phyloP scores from a whole-genome alignment of 495 filamentous ascomycete species.

The Trichoderma virens region DNA sequence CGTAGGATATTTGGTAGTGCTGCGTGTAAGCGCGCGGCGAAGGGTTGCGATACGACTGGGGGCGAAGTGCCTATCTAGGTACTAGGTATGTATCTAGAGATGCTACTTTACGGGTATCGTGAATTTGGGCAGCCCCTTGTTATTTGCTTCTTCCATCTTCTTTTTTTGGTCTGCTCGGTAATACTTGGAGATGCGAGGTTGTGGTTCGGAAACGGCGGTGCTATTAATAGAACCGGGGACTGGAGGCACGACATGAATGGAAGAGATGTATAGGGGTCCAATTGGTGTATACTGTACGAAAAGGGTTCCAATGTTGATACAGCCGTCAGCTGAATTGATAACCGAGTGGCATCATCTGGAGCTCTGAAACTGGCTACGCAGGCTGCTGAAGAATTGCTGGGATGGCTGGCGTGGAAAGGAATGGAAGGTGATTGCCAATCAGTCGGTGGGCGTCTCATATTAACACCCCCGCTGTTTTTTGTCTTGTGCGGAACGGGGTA shows the following conservation, averaged over 20 bases:
- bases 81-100: too few species aligned
- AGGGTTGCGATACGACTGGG: too few species aligned
- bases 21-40: too few species aligned
- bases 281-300: too few species aligned
- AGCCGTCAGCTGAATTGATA: too few species aligned
- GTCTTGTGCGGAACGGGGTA: background rate
- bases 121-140: too few species aligned
- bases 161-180: background rate
- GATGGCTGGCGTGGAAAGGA: conserved; percentile 5
- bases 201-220: background rate
- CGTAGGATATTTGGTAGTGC: too few species aligned
- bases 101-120: too few species aligned
- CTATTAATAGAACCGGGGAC: background rate
- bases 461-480: background rate
- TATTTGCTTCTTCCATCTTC: background rate
- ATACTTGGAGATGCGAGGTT: background rate
- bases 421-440: conserved; percentile 8
- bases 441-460: conserved; percentile 3
- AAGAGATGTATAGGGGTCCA: too few species aligned
- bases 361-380: background rate
- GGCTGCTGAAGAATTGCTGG: background rate
- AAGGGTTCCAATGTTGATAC: too few species aligned
- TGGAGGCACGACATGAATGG: too few species aligned
- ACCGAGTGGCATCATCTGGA: background rate
- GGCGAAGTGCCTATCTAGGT: too few species aligned